These are phyloP conservation scores for Kwoniella shandongensis DNA, from an alignment of 768 basidiomycete species.

Conservation along the genomic window DNA sequence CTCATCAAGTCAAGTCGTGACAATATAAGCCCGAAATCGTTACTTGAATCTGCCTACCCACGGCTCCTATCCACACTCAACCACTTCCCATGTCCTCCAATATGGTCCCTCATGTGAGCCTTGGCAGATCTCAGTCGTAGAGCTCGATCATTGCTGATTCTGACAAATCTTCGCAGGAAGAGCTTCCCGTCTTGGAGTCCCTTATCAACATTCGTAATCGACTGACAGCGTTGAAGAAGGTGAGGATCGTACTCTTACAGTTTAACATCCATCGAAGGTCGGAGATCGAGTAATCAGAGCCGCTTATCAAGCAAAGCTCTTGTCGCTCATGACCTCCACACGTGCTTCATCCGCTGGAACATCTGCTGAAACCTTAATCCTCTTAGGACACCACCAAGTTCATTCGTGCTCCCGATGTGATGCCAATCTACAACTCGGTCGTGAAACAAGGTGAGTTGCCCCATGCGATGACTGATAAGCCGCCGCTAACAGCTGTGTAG, in stretches of 20 bases:
- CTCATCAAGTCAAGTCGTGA: too few relatives aligned
- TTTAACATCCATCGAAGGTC: too few relatives aligned
- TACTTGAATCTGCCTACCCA: too few relatives aligned
- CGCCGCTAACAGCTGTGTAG: constrained; percentile 55
- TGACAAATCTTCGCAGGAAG: constrained; percentile 55
- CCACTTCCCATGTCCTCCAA: constrained; percentile 24
- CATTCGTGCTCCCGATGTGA: constrained; percentile 90
- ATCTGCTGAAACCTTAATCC: background rate
- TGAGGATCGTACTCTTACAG: too few relatives aligned
- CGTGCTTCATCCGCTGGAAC: background rate
- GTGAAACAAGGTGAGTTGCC: constrained; percentile 78
- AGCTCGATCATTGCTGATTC: constrained; percentile 1
- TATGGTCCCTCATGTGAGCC: constrained; percentile 46
- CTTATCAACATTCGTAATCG: constrained; percentile 94
- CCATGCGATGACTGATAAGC: background rate
- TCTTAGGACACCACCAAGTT: constrained; percentile 83
- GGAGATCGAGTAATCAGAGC: too few relatives aligned
- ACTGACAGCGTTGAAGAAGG: constrained; percentile 64
- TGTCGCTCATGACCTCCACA: too few relatives aligned
- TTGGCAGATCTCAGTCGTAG: constrained; percentile 1
- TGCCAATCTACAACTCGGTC: constrained; percentile 85
- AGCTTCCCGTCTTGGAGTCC: constrained; percentile 89
- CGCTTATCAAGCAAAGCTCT: too few relatives aligned
- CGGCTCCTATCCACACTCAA: too few relatives aligned
- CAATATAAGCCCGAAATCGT: too few relatives aligned